Base-by-base conservation (phyloP, 1,284 basidiomycete species). In the Coniophora puteana region DNA sequence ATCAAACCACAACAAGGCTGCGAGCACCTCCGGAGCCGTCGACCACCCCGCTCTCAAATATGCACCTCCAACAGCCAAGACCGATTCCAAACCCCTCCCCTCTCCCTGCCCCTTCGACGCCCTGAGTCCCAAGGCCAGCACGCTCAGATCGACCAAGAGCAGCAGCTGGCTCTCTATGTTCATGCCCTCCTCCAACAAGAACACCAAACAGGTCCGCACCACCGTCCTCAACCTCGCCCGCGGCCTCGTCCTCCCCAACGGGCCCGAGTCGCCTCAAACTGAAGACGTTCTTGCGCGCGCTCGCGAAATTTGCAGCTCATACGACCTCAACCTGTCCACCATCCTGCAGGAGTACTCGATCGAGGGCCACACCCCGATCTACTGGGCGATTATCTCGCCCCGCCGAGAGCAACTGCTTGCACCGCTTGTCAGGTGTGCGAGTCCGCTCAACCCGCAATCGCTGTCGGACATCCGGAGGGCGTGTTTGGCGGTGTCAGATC, bases 301-400 rank as follows among this genome's bases (percentile, higher is more conserved):
- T n/a, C n/a, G n/a, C n/a, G n/a, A n/a, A n/a, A n/a, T n/a, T 1
- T 78, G 76, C 47, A 49, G 48, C 13, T 49, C 60, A 0, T 66
- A 68, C 21, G 52, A 51, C 18, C 43, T 78, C 13, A 59, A 68
- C 13, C 57, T 77, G 22, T 58, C 74, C 0, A 47, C 62, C 0
- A 55, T 85, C 24, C 57, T 85, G 7, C 83, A 85, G 50, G 76
- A 83, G 29, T 68, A 62, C 29, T 76, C 62, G n/a, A 76, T 85
- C 35, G 83, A 85, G 53, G 68, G 65, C 1, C 78, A 79, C 48
- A 76, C 76, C 0, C 76, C 81, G 0, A 52, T 86, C 1, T 85
- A 85, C 47, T 87, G 83, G 83, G 77, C 76, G 0, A 77, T 86
- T 46, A 58, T 86, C 21, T 83, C 78, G 42, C 67, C 69, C 3